Evolutionary conservation across 257 asterid genomes (phyloP), one percentile per base, ranked within the genome.

Genomic region (Vinca minor): DNA sequence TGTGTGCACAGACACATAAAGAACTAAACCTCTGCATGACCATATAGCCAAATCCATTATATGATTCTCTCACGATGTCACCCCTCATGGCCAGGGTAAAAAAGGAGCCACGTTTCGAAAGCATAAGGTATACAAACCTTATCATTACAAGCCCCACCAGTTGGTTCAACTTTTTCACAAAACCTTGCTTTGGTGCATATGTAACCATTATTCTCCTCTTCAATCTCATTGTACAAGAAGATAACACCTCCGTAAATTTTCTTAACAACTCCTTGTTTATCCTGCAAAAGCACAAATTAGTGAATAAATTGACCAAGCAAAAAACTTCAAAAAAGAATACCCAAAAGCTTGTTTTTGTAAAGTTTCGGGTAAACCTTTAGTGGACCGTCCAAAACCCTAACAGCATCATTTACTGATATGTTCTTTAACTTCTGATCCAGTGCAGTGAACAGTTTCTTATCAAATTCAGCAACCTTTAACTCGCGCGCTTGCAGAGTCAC

Each of bases 331-430:
- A 47, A 21, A 73, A 8, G 63, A 49, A 46, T 58, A 53, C 20
- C 41, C 63, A 54, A 69, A 70, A n/a, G 63, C 39, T 48, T 17
- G 12, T 41, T 25, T 20, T 7, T 12, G 8, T 62, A 61, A 68
- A 73, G 71, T 55, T 73, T 50, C 48, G 15, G 48, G 2, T 64
- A 62, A n/a, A 93, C 99, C 99, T 85, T 84, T 68, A 83, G 59
- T 62, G 97, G 88, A 68, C 99, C 97, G 46, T 86, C 94, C 81
- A 84, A 64, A 73, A 89, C 72, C 73, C 76, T 79, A 73, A 85
- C 96, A 42, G 46, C 65, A 63, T 93, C 95, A 81, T 84, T 83
- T 59, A 87, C 77, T 56, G 94, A 85, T 74, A 93, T 73, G 47
- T 77, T 75, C 65, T 84, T 84, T 52, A 76, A 69, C 72, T 84